Evolutionary conservation across 345 rosid species (phyloP).

Genomic region (Angophora floribunda): DNA sequence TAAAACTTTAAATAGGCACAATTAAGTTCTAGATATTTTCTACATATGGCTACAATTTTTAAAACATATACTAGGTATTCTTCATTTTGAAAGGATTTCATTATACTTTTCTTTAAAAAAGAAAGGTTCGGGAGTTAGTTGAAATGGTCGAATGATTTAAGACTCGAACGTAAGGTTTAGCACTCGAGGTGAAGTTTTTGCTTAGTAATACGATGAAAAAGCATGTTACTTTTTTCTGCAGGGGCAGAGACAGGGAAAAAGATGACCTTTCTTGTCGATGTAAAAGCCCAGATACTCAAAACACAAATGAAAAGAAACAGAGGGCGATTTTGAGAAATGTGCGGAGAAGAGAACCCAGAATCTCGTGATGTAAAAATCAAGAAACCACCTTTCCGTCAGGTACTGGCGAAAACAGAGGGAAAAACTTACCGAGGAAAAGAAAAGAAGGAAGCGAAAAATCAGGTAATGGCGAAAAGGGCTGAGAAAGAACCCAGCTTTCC

Average conservation of each 20-base stretch:
- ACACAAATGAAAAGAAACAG: not conserved
- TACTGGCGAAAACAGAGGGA: not conserved
- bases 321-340: not conserved
- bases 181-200: not conserved
- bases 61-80: rapidly evolving
- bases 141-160: not conserved
- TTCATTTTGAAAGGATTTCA: not conserved
- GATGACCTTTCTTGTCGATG: not conserved
- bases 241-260: not conserved
- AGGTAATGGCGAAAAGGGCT: not conserved
- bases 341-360: not conserved
- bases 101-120: no score
- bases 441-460: not conserved
- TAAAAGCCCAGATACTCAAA: not conserved
- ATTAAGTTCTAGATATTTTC: no score
- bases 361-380: not conserved
- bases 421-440: not conserved
- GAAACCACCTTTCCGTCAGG: no score
- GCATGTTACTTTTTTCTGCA: not conserved
- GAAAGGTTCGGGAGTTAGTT: not conserved
- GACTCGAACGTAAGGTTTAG: not conserved
- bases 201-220: not conserved
- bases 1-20: no score
- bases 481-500: not conserved
- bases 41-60: no score